Conservation (phyloP, 768 basidiomycete genomes). For the Lentinula sp. region DNA sequence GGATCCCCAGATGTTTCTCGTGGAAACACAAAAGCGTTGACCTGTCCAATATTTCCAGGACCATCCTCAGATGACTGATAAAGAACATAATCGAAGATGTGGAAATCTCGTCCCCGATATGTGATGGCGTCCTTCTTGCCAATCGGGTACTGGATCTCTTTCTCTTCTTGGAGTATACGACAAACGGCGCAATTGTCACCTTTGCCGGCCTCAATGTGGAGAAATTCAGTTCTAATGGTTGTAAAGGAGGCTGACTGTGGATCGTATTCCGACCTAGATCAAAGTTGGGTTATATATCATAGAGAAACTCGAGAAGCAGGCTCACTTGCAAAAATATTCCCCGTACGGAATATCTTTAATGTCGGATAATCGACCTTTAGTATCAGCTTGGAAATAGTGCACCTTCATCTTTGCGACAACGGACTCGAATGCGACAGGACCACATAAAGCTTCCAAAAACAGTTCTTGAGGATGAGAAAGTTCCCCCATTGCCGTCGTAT, state of each 20-base stretch:
- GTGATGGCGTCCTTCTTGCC: conserved; percentile 31
- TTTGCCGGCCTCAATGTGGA: conserved; percentile 13
- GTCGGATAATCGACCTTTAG: conserved; percentile 16
- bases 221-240: conserved; percentile 24
- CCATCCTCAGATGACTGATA: conserved; percentile 38
- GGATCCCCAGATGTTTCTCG: conserved; percentile 10
- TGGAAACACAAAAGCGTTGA: conserved; percentile 26
- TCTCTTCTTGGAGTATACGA: conserved; percentile 21
- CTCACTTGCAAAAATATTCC: conserved; percentile 57
- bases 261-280: conserved; percentile 45
- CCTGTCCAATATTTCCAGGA: conserved; percentile 52
- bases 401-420: conserved; percentile 41
- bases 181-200: conserved; percentile 53
- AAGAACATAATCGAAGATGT: conserved; percentile 55
- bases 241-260: conserved; percentile 38
- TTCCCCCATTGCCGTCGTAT: conserved; percentile 53
- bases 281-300: background rate
- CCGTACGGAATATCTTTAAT: conserved; percentile 9
- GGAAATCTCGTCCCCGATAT: conserved; percentile 45
- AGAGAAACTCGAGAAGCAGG: background rate
- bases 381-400: conserved; percentile 13
- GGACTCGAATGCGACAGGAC: conserved; percentile 25
- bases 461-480: conserved; percentile 60
- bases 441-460: conserved; percentile 54
- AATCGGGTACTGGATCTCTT: conserved; percentile 29